Percentiles rank a stretch among this genome's conserved stretches.
These are phyloP conservation scores for Actinomucor elegans DNA, from an alignment of 371 early-diverging fungal genomes.

Conservation along the genomic window DNA sequence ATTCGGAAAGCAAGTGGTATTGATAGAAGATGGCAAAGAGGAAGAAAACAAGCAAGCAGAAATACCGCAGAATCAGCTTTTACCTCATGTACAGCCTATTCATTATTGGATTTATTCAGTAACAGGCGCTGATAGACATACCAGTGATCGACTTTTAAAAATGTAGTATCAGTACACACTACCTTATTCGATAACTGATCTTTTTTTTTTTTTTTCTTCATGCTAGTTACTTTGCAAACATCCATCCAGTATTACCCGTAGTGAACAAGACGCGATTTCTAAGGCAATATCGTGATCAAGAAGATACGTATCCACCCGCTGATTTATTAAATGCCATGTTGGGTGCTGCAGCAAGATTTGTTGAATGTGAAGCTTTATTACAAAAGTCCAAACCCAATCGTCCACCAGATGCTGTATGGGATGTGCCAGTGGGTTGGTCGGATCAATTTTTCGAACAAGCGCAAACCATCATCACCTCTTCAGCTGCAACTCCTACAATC, in stretches of 20 bases:
- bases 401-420: conserved; percentile 39
- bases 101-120: conserved; percentile 40
- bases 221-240: conserved; percentile 44
- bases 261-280: conserved; percentile 44
- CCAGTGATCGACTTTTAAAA: conserved; percentile 38
- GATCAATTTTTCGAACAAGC: conserved; percentile 49
- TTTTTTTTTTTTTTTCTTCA: neutral
- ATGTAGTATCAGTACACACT: conserved; percentile 22
- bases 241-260: conserved; percentile 50
- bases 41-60: conserved; percentile 2
- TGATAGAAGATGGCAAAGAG: conserved; percentile 28
- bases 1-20: conserved; percentile 41
- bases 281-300: conserved; percentile 41
- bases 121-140: conserved; percentile 39
- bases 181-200: neutral
- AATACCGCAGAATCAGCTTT: conserved; percentile 5
- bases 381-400: conserved; percentile 14
- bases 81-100: conserved; percentile 18
- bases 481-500: conserved; percentile 28
- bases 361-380: conserved; percentile 34
- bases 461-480: conserved; percentile 25
- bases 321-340: conserved; percentile 50
- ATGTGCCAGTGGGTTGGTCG: conserved; percentile 45
- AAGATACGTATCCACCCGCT: conserved; percentile 35
- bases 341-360: conserved; percentile 49